phyloP scores from a whole-genome alignment of 1,284 basidiomycete species.

The Rhizoctonia solani region DNA sequence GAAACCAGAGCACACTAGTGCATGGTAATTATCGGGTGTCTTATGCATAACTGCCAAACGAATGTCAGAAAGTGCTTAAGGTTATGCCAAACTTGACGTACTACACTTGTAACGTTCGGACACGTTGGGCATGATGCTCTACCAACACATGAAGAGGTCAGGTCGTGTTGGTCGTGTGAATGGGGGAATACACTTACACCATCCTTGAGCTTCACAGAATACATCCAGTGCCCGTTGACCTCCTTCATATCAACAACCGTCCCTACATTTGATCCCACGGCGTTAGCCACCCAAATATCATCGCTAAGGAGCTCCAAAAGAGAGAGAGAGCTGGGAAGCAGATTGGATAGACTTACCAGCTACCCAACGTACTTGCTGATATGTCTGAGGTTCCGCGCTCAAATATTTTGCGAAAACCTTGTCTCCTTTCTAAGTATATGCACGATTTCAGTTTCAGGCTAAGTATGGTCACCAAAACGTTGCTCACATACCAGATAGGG shows the following conservation, averaged over 20 bases:
- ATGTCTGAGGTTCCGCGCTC: conserved; percentile 22
- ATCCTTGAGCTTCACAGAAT: conserved; percentile 29
- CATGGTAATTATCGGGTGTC: conserved; percentile 31
- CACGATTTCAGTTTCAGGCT: conserved; percentile 28
- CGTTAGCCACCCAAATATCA: conserved; percentile 20
- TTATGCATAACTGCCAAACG: conserved; percentile 30
- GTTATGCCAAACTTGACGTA: too few species aligned
- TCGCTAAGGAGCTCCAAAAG: not conserved
- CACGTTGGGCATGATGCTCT: conserved; percentile 34
- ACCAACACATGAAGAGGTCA: not conserved
- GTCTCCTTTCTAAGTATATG: conserved; percentile 36
- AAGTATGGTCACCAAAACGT: not conserved
- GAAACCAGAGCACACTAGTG: conserved; percentile 21
- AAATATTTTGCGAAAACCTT: conserved; percentile 33
- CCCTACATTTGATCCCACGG: conserved; percentile 26
- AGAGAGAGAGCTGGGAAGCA: not conserved
- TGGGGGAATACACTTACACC: not conserved
- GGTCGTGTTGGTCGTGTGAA: not conserved
- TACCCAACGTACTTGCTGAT: conserved; percentile 33
- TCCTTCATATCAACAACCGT: conserved; percentile 34
- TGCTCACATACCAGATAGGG: conserved; percentile 14
- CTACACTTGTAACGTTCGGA: conserved; percentile 33
- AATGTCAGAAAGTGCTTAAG: not conserved
- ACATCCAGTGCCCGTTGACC: conserved; percentile 26
- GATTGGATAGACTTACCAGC: conserved; percentile 12